Base-by-base conservation (phyloP, 805 yeast genomes). In the Saccharomycopsis sp. region DNA sequence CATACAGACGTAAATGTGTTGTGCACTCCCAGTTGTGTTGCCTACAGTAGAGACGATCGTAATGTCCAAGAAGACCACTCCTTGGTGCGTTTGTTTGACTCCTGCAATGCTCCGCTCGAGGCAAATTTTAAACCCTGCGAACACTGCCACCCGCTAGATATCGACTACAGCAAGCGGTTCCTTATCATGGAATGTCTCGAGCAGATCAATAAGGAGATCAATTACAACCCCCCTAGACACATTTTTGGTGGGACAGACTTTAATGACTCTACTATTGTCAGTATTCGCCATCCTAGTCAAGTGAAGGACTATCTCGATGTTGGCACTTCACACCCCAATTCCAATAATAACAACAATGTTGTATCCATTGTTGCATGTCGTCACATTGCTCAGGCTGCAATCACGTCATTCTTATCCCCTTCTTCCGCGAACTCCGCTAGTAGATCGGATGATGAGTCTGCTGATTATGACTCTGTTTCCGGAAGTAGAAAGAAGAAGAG, bases 331-430 rank as follows among this genome's bases (percentile, higher is more conserved):
- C 23, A 42, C 35, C 17, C 25, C 20, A 60, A 56, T 9, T 38
- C 54, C 20, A 20, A 51, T 35, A 58, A 62, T 49, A 56, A 56
- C 24, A 56, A 77, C 82, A 65, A 77, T 84, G 60, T 76, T 86
- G 52, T 89, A 86, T 22, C 87, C 84, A 67, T 79, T 84, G 65
- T 59, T 34, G 94, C 96, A 0, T 89, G 96, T 67, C 82, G 93
- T 57, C 92, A 87, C 69, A 84, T 88, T 66, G 91, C 93, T 0
- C 74, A 85, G 49, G 94, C 94, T 35, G 96, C 94, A 1, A 87
- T 84, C 8, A 70, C 42, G 44, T 56, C 29, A 23, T 47, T 25
- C 15, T 35, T 55, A 50, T 53, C 35, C 20, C 19, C 17, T 15
- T 24, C 41, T 8, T 38, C 38, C 12, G 19, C 54, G 17, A 19